Conservation (phyloP, 2,329 filamentous ascomycete genomes). For the Clarireedia homoeocarpa region DNA sequence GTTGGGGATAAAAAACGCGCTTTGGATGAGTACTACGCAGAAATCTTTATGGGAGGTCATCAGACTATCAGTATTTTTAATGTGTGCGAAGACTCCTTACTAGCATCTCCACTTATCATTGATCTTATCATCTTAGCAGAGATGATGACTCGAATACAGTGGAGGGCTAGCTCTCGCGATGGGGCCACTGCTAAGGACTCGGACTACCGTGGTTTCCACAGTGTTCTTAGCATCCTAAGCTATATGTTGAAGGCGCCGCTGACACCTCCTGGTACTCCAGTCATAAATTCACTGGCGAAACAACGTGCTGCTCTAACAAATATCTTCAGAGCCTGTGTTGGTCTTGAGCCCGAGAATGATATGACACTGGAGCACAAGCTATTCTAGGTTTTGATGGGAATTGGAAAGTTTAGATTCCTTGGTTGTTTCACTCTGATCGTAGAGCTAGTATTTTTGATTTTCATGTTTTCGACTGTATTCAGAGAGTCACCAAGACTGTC, state of each 20-base stretch:
- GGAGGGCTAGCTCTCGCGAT: constrained; percentile 57
- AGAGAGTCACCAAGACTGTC: too few species aligned
- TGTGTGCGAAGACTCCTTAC: constrained; percentile 95
- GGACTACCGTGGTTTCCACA: constrained; percentile 91
- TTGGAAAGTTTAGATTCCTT: too few species aligned
- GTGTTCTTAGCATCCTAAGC: constrained; percentile 90
- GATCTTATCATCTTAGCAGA: constrained; percentile 88
- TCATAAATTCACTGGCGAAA: constrained; percentile 92
- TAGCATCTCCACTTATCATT: constrained; percentile 94
- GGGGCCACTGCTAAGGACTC: constrained; percentile 56
- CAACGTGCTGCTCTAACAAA: constrained; percentile 92
- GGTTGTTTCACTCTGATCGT: too few species aligned
- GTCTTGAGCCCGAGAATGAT: constrained; percentile 92
- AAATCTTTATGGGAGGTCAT: constrained; percentile 98
- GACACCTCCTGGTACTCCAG: constrained; percentile 88
- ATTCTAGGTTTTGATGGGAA: constrained; percentile 44
- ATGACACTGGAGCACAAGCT: constrained; percentile 99
- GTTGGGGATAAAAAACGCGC: constrained; percentile 99
- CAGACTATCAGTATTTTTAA: constrained; percentile 98
- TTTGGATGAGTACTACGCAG: constrained; percentile 96
- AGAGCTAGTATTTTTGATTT: too few species aligned
- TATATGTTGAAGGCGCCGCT: constrained; percentile 98
- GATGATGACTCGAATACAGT: constrained; percentile 97
- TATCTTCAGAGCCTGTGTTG: constrained; percentile 96
- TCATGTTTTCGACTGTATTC: too few species aligned